These are phyloP conservation scores for Corymbia maculata DNA, from an alignment of 345 rosid genomes.

Conservation along the genomic window DNA sequence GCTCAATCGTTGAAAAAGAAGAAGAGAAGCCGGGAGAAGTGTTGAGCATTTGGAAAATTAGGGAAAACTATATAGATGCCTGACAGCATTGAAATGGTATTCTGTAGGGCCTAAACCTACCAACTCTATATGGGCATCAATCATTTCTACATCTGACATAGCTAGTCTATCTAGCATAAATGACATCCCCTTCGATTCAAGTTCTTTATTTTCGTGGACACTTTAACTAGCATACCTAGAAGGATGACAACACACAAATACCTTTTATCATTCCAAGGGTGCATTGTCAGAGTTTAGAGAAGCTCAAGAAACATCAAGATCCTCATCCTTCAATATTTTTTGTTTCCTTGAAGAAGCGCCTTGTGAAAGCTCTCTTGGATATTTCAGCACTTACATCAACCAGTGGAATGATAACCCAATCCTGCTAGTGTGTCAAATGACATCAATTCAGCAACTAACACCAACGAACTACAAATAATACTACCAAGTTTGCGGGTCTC, in stretches of 20 bases:
- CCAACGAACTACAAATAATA: not conserved
- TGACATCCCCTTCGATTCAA: not conserved
- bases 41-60: too few relatives aligned
- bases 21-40: too few relatives aligned
- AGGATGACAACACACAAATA: not conserved
- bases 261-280: not conserved
- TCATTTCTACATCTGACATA: not conserved
- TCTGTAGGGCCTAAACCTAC: too few relatives aligned
- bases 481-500: fast-evolving
- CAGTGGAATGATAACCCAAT: not conserved
- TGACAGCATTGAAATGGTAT: too few relatives aligned
- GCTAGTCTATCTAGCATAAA: not conserved
- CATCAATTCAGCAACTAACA: not conserved
- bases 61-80: too few relatives aligned
- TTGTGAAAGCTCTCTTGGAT: not conserved
- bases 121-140: too few relatives aligned
- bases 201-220: not conserved
- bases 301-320: not conserved
- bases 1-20: too few relatives aligned
- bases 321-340: not conserved
- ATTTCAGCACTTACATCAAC: not conserved
- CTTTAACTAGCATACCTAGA: not conserved
- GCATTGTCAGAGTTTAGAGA: not conserved
- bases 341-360: not conserved
- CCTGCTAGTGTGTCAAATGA: not conserved